Conservation (phyloP, 345 rosid genomes). For the Laguncularia racemosa region DNA sequence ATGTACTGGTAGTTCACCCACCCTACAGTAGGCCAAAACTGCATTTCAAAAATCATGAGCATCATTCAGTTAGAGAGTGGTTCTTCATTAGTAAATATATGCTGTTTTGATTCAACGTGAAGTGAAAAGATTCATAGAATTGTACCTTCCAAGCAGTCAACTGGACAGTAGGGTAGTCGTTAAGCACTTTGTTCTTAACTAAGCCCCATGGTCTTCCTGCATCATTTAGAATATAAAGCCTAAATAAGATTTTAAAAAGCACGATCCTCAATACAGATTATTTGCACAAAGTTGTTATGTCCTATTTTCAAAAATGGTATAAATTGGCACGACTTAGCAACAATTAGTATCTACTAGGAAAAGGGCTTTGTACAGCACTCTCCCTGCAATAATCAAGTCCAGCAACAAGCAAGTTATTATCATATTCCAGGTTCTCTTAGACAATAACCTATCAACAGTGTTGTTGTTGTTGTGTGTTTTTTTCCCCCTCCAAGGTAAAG, state of each 20-base stretch:
- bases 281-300: neutral
- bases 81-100: neutral
- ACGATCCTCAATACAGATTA: neutral
- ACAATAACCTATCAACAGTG: no score
- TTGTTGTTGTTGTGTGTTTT: no score
- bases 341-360: no score
- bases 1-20: constrained; percentile 82
- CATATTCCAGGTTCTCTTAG: no score
- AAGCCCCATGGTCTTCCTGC: constrained; percentile 72
- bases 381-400: no score
- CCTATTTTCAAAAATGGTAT: neutral
- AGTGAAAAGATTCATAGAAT: neutral
- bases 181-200: constrained; percentile 59
- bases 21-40: constrained; percentile 89
- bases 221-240: constrained; percentile 1
- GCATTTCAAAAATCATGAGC: constrained; percentile 19
- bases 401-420: no score
- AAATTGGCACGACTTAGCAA: no score
- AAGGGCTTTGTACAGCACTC: no score
- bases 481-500: no score
- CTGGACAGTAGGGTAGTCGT: constrained; percentile 62
- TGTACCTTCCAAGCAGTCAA: constrained; percentile 88
- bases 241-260: neutral
- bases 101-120: neutral
- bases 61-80: neutral